A percentile compares a stretch with the other conserved stretches of the same genome.
Evolutionary conservation across 2,329 filamentous ascomycete species (phyloP).

Genomic region (Verticillium nubilum): DNA sequence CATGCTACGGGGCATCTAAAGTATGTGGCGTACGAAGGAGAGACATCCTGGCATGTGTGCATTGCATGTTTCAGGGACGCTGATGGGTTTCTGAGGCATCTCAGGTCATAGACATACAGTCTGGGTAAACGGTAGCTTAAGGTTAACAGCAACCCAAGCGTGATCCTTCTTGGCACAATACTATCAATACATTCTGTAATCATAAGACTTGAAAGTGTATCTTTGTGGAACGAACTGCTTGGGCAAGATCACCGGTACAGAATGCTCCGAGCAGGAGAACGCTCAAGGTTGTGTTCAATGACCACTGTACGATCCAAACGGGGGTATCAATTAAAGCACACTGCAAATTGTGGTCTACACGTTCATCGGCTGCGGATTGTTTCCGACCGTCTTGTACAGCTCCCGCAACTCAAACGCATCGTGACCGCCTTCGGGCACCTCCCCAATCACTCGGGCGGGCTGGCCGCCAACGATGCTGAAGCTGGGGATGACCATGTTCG

Average conservation of each 20-base stretch:
- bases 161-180: neutral
- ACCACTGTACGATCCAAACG: neutral
- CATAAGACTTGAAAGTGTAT: neutral
- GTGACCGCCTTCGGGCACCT: constrained; percentile 67
- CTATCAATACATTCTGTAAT: neutral
- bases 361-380: constrained; percentile 36
- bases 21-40: neutral
- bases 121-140: neutral
- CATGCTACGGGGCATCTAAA: neutral
- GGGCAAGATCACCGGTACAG: neutral
- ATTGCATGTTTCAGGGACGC: neutral
- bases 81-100: neutral
- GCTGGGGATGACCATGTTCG: constrained; percentile 87
- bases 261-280: too few relatives aligned
- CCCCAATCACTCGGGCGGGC: constrained; percentile 74
- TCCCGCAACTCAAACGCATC: constrained; percentile 61
- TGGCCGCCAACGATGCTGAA: constrained; percentile 85
- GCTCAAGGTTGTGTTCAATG: too few relatives aligned
- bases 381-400: constrained; percentile 59
- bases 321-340: neutral
- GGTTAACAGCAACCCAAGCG: neutral
- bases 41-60: neutral
- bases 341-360: neutral
- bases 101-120: neutral
- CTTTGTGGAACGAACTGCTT: neutral